Base-by-base conservation (phyloP, 148 eudicot species). In the Spergularia bocconei region DNA sequence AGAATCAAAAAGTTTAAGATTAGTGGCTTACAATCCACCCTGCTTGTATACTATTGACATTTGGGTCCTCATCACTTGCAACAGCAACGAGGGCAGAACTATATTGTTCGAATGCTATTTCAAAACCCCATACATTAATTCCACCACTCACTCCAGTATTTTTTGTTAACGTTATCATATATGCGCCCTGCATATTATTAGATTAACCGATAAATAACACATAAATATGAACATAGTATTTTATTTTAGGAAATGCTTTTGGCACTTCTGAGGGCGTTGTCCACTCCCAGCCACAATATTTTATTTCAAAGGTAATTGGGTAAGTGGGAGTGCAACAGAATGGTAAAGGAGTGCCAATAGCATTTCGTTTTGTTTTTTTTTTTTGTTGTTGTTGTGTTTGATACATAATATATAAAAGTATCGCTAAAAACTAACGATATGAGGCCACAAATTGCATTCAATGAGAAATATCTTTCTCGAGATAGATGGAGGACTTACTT, bases 1-100 rank as follows among this genome's bases (percentile, higher is more conserved):
- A 41, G 9, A 41, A 41, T 5, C 47, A 41, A 41, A 6, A 8
- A 41, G 47, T 41, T 41, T 41, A 0, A 41, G 47, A 41, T 41
- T 41, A 41, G 9, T 6, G 47, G 54, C 78, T 75, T 69, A 77
- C 79, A 11, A 12, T 16, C 79, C 79, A 77, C 7, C 79, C 79
- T 4, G 75, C 51, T 2, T 8, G 2, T 14, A 77, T 21, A 39
- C 12, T 62, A 5, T 70, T 77, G 36, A 10, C 14, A 16, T 8
- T 12, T 1, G 41, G 4, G 20, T 54, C 75, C 6, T 62, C 54
- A 23, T 38, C 75, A 25, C 20, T 61, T 36, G 51, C 70, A 20
- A 70, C 75, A 5, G 13, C 36, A 50, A 63, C 9, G 33, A 23
- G 0, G 14, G 20, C 75, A 62, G 50, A 41, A 54, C 75, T 77